Evolutionary conservation across 179 eudicot genomes (phyloP).

Genomic region (Dionaea muscipula): DNA sequence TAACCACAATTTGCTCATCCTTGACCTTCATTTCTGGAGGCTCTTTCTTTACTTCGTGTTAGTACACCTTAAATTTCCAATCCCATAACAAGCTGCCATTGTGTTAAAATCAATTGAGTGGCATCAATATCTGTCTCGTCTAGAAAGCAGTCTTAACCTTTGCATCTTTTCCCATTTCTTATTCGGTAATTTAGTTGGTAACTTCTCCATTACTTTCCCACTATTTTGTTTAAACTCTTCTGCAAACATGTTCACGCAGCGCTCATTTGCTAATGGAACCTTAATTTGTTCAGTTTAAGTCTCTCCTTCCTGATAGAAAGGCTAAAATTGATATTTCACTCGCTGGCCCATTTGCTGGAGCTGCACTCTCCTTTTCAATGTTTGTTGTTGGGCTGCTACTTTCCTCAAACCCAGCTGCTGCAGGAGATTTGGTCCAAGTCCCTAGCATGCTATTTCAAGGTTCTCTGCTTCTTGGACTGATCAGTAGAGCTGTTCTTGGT

Average conservation of each 20-base stretch:
- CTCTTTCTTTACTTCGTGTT: too few species aligned
- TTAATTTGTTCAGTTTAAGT: conserved; percentile 57
- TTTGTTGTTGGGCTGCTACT: conserved; percentile 77
- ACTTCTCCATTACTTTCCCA: too few species aligned
- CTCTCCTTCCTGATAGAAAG: conserved; percentile 84
- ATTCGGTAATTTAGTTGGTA: too few species aligned
- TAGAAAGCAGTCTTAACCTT: too few species aligned
- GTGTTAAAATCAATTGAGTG: too few species aligned
- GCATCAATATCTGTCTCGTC: too few species aligned
- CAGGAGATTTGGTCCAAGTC: conserved; percentile 78
- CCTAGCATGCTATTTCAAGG: conserved; percentile 91
- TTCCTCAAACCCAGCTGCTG: conserved; percentile 59
- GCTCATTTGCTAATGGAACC: conserved; percentile 10
- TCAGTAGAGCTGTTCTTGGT: conserved; percentile 82
- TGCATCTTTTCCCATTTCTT: too few species aligned
- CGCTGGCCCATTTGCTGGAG: conserved; percentile 93
- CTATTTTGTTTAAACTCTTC: background rate
- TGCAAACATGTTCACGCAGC: background rate
- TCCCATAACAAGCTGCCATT: too few species aligned
- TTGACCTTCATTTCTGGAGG: background rate
- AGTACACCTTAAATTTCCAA: too few species aligned
- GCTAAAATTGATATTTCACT: conserved; percentile 78
- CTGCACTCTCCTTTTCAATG: conserved; percentile 72
- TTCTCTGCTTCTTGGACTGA: conserved; percentile 86
- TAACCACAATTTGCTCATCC: background rate